phyloP scores from a whole-genome alignment of 1,139 yeast species.

The Taphrina communis region DNA sequence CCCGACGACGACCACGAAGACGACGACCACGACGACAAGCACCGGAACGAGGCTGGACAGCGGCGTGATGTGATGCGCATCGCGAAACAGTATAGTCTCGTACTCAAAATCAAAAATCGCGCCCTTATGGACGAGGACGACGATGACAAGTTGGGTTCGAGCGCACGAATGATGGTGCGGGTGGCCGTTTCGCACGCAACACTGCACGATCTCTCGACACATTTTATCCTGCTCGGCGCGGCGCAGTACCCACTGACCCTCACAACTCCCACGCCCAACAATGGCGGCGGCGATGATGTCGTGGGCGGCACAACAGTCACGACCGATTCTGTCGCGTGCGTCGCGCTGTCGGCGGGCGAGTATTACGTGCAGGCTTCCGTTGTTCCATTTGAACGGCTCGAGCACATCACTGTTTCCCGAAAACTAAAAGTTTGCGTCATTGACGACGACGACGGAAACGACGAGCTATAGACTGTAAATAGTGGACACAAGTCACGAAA shows the following conservation, averaged over 20 bases:
- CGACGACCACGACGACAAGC: no score
- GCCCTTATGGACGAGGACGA: not conserved
- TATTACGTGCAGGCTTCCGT: slow-evolving; percentile 7
- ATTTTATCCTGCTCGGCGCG: slow-evolving; percentile 8
- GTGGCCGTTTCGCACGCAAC: not conserved
- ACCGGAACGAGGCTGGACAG: not conserved
- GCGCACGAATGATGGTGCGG: slow-evolving; percentile 1
- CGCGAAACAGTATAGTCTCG: not conserved
- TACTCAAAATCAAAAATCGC: not conserved
- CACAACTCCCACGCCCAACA: not conserved
- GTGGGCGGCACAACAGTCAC: not conserved
- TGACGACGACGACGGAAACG: not conserved
- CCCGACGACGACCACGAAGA: no score
- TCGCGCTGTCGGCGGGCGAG: not conserved
- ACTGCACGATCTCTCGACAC: not conserved
- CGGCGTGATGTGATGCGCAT: slow-evolving; percentile 1
- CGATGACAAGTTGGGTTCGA: not conserved
- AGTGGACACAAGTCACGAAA: no score
- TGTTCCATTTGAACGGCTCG: not conserved
- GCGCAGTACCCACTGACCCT: slow-evolving; percentile 10
- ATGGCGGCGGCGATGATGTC: no score
- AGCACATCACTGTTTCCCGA: slow-evolving; percentile 1
- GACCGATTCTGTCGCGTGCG: not conserved
- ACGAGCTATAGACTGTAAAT: no score
- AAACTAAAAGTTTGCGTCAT: not conserved